Evolutionary conservation across 164 flowering plant genomes (phyloP).

Genomic region (Tetracentron sinense): DNA sequence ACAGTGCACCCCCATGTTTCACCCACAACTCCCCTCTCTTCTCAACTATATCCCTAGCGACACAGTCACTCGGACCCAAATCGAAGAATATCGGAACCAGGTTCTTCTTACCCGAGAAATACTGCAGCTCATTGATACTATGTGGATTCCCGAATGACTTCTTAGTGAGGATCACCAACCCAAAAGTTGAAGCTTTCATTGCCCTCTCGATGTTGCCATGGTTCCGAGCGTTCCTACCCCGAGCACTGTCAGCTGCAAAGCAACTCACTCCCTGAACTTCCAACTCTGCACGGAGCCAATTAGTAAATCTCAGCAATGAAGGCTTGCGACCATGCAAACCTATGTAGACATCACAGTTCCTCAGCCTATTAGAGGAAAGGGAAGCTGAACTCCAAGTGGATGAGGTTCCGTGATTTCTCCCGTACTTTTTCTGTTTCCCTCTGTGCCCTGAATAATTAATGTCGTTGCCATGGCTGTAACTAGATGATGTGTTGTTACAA

Average conservation of each 20-base stretch:
- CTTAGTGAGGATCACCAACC: slow-evolving; percentile 69
- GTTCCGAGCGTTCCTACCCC: slow-evolving; percentile 65
- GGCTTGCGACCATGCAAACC: slow-evolving; percentile 85
- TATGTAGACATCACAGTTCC: slow-evolving; percentile 84
- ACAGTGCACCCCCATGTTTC: slow-evolving; percentile 79
- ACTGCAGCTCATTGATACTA: slow-evolving; percentile 77
- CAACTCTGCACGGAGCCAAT: slow-evolving; percentile 87
- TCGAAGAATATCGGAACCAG: slow-evolving; percentile 86
- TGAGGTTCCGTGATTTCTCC: slow-evolving; percentile 37
- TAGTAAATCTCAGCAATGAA: slow-evolving; percentile 64
- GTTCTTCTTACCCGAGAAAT: slow-evolving; percentile 73
- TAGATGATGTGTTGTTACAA: slow-evolving; percentile 36
- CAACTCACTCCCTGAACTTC: slow-evolving; percentile 88
- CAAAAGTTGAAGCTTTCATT: slow-evolving; percentile 73
- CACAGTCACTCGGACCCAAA: slow-evolving; percentile 75
- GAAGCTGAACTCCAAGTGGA: slow-evolving; percentile 41
- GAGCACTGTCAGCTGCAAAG: slow-evolving; percentile 74
- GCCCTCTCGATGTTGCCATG: slow-evolving; percentile 64
- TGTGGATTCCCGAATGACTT: slow-evolving; percentile 83
- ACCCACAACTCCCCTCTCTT: slow-evolving; percentile 88
- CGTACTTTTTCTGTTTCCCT: slow-evolving; percentile 42
- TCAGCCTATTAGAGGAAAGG: slow-evolving; percentile 44
- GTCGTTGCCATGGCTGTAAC: slow-evolving; percentile 28
- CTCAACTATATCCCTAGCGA: slow-evolving; percentile 82
- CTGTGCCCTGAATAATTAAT: slow-evolving; percentile 30